Base-by-base conservation (phyloP, 2,329 filamentous ascomycete species). In the Arthrobotrys conoides region DNA sequence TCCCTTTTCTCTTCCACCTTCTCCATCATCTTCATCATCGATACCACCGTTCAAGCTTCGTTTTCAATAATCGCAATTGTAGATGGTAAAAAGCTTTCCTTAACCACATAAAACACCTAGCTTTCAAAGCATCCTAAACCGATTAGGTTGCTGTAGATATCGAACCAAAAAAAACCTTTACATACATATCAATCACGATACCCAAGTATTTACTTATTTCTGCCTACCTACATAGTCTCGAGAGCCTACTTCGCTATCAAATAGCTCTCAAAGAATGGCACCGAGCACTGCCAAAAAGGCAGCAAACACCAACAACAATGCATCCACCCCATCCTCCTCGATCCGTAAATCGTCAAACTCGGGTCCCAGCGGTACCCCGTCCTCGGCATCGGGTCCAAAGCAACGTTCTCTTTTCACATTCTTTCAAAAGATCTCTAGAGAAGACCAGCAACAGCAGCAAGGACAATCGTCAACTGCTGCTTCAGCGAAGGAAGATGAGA, bases 341-440 rank as follows among this genome's bases (percentile, higher is more conserved):
- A 46, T 73, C 67, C 79, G 81, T 66, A 79, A 81, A 78, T 65
- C 80, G 80, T 57, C 83, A 83, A 80, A 61, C 51, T 73, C 70
- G 27, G 70, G 85, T 14, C 83, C 84, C 2, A 84, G 84, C 59
- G 85, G 85, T 79, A 87, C 87, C 70, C 83, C 85, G 0, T 84
- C 84, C 81, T 71, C 85, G 83, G 82, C 85, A 81, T 72, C 83
- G 80, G 81, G 83, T 80, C 80, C 84, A 81, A 82, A 86, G 82
- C 81, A 85, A 82, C 76, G 85, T 82, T 75, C 85, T 44, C 87
- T 87, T 75, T 85, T 91, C 75, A 94, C 93, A 0, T 93, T 93
- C 3, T 88, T 91, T 5, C 91, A 93, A 4, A 97, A 93, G 84
- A 96, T 93, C 84, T 93, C 96, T 84, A 88, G 88, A 41, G 84